Percentiles rank a stretch among this genome's conserved stretches.
Evolutionary conservation across 140 eudicot genomes (phyloP).

Genomic region (Anethum foeniculum): DNA sequence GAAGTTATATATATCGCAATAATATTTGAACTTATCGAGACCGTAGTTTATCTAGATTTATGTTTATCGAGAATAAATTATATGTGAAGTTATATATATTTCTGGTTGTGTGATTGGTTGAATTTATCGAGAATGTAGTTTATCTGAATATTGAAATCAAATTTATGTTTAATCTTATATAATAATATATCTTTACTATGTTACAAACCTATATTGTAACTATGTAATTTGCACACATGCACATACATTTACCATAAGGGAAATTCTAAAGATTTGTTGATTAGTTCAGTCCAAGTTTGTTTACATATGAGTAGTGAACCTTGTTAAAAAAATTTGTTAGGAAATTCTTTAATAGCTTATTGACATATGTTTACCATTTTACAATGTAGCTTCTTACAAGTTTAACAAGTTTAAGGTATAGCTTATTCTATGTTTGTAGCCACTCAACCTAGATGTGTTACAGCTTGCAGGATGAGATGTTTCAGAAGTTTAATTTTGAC

Average conservation of each 20-base stretch:
- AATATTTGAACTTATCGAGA: not conserved
- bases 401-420: too few species aligned
- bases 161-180: not conserved
- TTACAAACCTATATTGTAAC: not conserved
- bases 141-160: not conserved
- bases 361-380: not conserved
- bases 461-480: slow-evolving; percentile 99
- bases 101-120: not conserved
- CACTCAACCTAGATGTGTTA: slow-evolving; percentile 13
- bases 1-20: not conserved
- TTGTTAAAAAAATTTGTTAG: not conserved
- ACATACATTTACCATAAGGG: not conserved
- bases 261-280: not conserved
- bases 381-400: not conserved
- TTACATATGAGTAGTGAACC: not conserved
- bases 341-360: not conserved
- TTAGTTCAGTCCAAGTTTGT: not conserved
- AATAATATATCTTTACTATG: not conserved
- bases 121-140: not conserved
- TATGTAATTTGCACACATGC: not conserved
- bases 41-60: too few species aligned
- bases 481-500: slow-evolving; percentile 94
- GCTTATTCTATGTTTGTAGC: not conserved
- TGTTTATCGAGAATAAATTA: too few species aligned
- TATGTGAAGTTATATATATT: too few species aligned